phyloP scores from a whole-genome alignment of 1,139 yeast species.

The Kurtzmaniella natalensis region DNA sequence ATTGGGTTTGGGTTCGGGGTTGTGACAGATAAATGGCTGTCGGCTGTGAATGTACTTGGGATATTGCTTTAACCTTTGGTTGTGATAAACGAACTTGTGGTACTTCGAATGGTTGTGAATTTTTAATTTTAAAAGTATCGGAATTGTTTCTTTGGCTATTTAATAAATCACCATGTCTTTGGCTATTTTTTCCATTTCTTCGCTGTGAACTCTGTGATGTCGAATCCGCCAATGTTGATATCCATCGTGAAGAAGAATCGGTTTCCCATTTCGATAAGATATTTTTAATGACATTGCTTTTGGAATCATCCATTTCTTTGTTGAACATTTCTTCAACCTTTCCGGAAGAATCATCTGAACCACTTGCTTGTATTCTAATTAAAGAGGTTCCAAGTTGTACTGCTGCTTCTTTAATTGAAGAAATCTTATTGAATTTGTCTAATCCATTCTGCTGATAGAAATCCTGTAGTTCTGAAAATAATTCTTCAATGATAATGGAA shows the following conservation, averaged over 20 bases:
- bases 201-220: background rate
- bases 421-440: slow-evolving; percentile 12
- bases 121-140: background rate
- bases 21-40: background rate
- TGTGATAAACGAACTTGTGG: slow-evolving; percentile 4
- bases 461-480: slow-evolving; percentile 8
- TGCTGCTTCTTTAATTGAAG: slow-evolving; percentile 15
- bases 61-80: no score
- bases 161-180: background rate
- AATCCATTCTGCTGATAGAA: slow-evolving; percentile 9
- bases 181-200: background rate
- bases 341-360: slow-evolving; percentile 6
- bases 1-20: background rate
- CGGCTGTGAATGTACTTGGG: no score
- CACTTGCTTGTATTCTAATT: slow-evolving; percentile 16
- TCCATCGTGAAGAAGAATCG: slow-evolving; percentile 3
- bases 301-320: slow-evolving; percentile 12
- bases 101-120: background rate
- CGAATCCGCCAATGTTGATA: slow-evolving; percentile 7
- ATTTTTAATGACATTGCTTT: slow-evolving; percentile 15
- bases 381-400: slow-evolving; percentile 22
- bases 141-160: background rate
- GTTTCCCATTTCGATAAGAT: slow-evolving; percentile 27
- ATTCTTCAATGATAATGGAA: slow-evolving; percentile 13
- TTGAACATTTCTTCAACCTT: slow-evolving; percentile 11